phyloP scores from a whole-genome alignment of 495 filamentous ascomycete genomes.

The Penicillium robsamsonii region DNA sequence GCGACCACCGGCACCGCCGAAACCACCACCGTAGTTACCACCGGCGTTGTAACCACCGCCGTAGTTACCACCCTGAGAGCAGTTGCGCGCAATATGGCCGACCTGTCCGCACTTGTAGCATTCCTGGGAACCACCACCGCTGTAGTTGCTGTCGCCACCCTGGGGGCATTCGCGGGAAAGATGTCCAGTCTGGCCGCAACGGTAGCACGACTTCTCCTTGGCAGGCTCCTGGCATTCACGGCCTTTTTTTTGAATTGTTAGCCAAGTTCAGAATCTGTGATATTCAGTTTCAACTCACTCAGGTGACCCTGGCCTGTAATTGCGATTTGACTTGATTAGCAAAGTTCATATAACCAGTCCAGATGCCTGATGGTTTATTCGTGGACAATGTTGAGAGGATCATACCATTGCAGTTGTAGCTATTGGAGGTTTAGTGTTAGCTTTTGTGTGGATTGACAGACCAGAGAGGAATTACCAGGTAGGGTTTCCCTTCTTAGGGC shows the following conservation, averaged over 20 bases:
- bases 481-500: slow-evolving; percentile 87
- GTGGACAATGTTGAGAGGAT: slow-evolving; percentile 16
- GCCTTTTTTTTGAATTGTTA: slow-evolving; percentile 50
- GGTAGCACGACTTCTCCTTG: slow-evolving; percentile 97
- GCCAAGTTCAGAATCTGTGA: slow-evolving; percentile 6
- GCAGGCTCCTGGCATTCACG: slow-evolving; percentile 87
- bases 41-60: slow-evolving; percentile 39
- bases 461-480: slow-evolving; percentile 66
- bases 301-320: slow-evolving; percentile 76
- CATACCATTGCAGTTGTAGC: slow-evolving; percentile 80
- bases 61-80: slow-evolving; percentile 63
- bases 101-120: slow-evolving; percentile 99
- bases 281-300: slow-evolving; percentile 53
- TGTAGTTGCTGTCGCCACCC: slow-evolving; percentile 47
- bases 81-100: slow-evolving; percentile 97
- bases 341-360: background rate
- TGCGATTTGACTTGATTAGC: slow-evolving; percentile 14
- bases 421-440: slow-evolving; percentile 31
- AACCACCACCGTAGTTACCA: slow-evolving; percentile 53
- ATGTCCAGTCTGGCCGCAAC: slow-evolving; percentile 83
- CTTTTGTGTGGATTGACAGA: slow-evolving; percentile 27
- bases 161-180: slow-evolving; percentile 89
- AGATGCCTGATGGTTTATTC: slow-evolving; percentile 2
- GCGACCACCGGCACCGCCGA: slow-evolving; percentile 20
- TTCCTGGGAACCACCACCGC: slow-evolving; percentile 60